Percentiles rank a stretch among this genome's conserved stretches.
Conservation (phyloP, 176 grass and related monocot species). For the Phyllostachys edulis region DNA sequence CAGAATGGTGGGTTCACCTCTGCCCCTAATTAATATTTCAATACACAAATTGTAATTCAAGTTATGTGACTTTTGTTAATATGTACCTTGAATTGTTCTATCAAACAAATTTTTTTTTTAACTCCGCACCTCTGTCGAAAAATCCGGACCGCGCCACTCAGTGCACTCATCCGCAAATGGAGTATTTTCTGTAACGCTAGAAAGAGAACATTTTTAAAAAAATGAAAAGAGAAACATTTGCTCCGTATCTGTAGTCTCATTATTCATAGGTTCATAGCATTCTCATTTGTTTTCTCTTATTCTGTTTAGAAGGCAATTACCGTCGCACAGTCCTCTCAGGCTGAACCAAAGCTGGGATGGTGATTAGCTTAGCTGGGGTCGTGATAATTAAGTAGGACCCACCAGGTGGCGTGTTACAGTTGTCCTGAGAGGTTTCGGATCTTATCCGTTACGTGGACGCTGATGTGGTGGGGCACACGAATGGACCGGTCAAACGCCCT, state of each 20-base stretch:
- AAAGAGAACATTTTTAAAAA: neutral
- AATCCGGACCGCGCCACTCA: too few relatives aligned
- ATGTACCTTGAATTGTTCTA: too few relatives aligned
- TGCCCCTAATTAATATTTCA: too few relatives aligned
- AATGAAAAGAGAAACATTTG: neutral
- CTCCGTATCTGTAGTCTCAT: neutral
- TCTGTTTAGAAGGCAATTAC: neutral
- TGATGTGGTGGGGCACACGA: neutral
- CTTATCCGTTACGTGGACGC: conserved; percentile 35
- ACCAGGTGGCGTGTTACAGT: conserved; percentile 3
- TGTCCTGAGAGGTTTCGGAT: conserved; percentile 8
- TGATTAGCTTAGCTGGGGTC: neutral
- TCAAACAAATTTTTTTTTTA: too few relatives aligned
- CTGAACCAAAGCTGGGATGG: neutral
- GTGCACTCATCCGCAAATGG: too few relatives aligned
- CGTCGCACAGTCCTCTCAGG: neutral
- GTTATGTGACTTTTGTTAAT: too few relatives aligned
- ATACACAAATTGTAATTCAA: too few relatives aligned
- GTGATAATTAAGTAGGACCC: neutral
- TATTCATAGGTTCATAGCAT: neutral
- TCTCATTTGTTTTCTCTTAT: neutral
- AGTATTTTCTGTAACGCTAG: neutral
- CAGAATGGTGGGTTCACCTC: too few relatives aligned
- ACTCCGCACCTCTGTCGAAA: too few relatives aligned
- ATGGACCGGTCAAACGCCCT: conserved; percentile 2